phyloP scores from a whole-genome alignment of 257 asterid genomes.

The Ilex aquifolium region DNA sequence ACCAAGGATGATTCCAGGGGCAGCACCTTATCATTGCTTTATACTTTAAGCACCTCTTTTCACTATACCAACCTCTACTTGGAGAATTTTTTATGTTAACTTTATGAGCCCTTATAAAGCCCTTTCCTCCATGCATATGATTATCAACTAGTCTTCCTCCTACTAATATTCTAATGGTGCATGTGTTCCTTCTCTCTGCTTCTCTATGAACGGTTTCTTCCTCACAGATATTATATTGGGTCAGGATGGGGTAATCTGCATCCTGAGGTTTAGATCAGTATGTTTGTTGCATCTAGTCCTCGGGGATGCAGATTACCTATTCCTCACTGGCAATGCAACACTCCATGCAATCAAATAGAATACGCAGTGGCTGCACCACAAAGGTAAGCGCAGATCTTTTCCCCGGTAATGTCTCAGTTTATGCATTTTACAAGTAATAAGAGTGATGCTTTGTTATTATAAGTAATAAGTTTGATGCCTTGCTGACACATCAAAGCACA shows the following conservation, averaged over 20 bases:
- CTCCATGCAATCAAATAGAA: not conserved
- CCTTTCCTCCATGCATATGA: conserved; percentile 19
- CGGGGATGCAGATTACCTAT: conserved; percentile 47
- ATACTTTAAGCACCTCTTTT: conserved; percentile 15
- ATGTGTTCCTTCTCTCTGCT: not conserved
- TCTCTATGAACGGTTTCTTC: not conserved
- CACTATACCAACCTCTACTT: conserved; percentile 5
- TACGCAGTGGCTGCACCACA: not conserved
- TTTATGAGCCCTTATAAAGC: conserved; percentile 34
- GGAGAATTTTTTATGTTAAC: conserved; percentile 11
- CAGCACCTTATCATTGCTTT: conserved; percentile 21
- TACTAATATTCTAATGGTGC: not conserved
- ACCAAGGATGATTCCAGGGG: conserved; percentile 15
- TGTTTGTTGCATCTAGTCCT: conserved; percentile 25
- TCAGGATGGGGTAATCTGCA: conserved; percentile 64
- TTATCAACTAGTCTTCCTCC: conserved; percentile 10
- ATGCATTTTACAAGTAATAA: not conserved
- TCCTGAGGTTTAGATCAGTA: conserved; percentile 64
- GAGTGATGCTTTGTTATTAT: not conserved
- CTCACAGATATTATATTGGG: conserved; percentile 16
- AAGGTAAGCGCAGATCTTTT: not conserved
- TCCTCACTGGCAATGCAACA: conserved; percentile 18
- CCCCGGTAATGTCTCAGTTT: not conserved
- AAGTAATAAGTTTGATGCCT: not conserved
- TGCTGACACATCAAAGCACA: not conserved